phyloP scores from a whole-genome alignment of 2,329 filamentous ascomycete genomes.

The Xylariaceae sp. region DNA sequence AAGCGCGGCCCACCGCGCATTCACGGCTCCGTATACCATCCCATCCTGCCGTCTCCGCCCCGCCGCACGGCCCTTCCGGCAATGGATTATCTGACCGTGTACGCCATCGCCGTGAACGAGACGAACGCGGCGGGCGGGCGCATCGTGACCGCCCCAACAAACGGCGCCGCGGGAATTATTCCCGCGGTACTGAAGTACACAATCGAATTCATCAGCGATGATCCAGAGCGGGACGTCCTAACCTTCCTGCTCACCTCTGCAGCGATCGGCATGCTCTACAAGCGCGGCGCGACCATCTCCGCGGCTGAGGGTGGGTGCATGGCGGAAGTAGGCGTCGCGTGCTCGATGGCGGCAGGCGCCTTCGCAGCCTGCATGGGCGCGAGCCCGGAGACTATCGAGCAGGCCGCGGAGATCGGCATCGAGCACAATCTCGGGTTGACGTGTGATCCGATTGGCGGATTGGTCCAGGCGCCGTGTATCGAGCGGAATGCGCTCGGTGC shows the following conservation, averaged over 20 bases:
- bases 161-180: constrained; percentile 49
- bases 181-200: constrained; percentile 49
- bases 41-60: constrained; percentile 41
- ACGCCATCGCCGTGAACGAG: constrained; percentile 50
- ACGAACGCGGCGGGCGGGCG: constrained; percentile 49
- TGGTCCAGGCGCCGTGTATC: constrained; percentile 50
- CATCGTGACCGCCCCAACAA: constrained; percentile 49
- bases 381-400: constrained; percentile 46
- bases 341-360: constrained; percentile 48
- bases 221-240: constrained; percentile 44
- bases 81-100: constrained; percentile 49
- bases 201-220: constrained; percentile 48
- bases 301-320: constrained; percentile 50
- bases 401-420: constrained; percentile 50
- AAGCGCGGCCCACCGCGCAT: constrained; percentile 38
- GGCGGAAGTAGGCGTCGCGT: constrained; percentile 51
- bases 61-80: constrained; percentile 46
- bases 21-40: constrained; percentile 43
- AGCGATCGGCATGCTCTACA: constrained; percentile 51
- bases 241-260: constrained; percentile 48
- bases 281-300: constrained; percentile 49
- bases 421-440: constrained; percentile 50
- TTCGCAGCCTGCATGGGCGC: constrained; percentile 51
- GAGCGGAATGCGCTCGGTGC: constrained; percentile 49
- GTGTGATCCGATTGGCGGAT: constrained; percentile 47